phyloP scores from a whole-genome alignment of 345 rosid species.

The Theobroma cacao region DNA sequence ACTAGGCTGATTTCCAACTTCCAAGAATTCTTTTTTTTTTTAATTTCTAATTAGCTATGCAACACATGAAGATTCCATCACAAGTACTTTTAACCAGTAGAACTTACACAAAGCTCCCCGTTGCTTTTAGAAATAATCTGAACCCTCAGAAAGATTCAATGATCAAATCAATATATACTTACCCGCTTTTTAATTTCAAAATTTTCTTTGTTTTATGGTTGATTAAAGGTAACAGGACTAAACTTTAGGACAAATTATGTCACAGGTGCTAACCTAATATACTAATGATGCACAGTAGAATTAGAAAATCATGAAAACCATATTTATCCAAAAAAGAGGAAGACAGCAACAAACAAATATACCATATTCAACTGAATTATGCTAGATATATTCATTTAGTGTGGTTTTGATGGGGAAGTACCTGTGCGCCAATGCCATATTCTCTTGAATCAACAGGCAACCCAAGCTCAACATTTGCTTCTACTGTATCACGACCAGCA shows the following conservation, averaged over 20 bases:
- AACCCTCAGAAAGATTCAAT: not conserved
- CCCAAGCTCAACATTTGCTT: constrained; percentile 90
- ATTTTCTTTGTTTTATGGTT: not conserved
- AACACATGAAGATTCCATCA: not conserved
- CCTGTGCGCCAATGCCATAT: constrained; percentile 98
- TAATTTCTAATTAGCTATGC: not conserved
- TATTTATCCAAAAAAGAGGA: not conserved
- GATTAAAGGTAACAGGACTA: not conserved
- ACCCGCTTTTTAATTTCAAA: not conserved
- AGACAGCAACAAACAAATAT: not conserved
- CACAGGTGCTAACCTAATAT: not conserved
- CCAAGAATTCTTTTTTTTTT: not conserved
- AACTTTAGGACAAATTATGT: too few species aligned
- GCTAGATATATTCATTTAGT: not conserved
- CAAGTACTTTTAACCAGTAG: not conserved
- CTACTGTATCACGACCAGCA: constrained; percentile 80
- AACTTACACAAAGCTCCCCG: not conserved
- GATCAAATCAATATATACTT: not conserved
- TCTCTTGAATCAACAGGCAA: constrained; percentile 94
- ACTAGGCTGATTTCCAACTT: not conserved
- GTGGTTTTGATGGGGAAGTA: constrained; percentile 20
- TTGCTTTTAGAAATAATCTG: not conserved
- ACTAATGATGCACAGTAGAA: not conserved
- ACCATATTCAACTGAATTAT: not conserved
- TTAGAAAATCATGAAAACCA: too few species aligned